phyloP scores from a whole-genome alignment of 768 basidiomycete genomes.

The Panellus pusillus region DNA sequence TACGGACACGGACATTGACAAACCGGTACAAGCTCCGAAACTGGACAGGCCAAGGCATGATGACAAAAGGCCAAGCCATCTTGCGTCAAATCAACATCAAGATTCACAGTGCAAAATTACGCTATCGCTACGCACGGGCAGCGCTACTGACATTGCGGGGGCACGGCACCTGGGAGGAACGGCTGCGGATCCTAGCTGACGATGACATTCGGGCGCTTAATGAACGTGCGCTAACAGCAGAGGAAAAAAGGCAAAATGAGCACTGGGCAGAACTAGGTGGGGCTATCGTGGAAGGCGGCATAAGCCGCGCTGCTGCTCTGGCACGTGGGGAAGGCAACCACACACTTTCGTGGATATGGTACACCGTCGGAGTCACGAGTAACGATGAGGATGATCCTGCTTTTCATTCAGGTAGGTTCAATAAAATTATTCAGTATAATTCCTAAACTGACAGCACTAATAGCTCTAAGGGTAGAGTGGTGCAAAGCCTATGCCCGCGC shows the following conservation, averaged over 20 bases:
- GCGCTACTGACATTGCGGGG: neutral
- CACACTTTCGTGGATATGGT: neutral
- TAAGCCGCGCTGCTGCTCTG: neutral
- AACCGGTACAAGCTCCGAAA: neutral
- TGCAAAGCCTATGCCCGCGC: conserved; percentile 6
- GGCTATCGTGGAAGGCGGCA: neutral
- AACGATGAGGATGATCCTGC: too few species aligned
- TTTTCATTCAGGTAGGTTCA: too few species aligned
- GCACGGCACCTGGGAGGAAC: neutral
- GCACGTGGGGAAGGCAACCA: neutral
- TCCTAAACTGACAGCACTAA: too few species aligned
- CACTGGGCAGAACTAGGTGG: neutral
- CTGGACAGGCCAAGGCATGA: neutral
- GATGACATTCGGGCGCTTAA: neutral
- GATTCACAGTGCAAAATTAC: neutral
- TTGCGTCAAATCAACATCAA: neutral
- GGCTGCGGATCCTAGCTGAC: neutral
- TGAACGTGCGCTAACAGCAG: neutral
- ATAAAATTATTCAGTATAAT: too few species aligned
- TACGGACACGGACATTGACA: neutral
- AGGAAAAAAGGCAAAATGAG: neutral
- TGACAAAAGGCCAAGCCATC: neutral
- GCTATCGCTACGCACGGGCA: neutral
- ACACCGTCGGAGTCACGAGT: too few species aligned
- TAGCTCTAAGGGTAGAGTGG: neutral